Evolutionary conservation across 805 yeast genomes (phyloP), one percentile per base, ranked within the genome.

Genomic region (Candida silvatica): DNA sequence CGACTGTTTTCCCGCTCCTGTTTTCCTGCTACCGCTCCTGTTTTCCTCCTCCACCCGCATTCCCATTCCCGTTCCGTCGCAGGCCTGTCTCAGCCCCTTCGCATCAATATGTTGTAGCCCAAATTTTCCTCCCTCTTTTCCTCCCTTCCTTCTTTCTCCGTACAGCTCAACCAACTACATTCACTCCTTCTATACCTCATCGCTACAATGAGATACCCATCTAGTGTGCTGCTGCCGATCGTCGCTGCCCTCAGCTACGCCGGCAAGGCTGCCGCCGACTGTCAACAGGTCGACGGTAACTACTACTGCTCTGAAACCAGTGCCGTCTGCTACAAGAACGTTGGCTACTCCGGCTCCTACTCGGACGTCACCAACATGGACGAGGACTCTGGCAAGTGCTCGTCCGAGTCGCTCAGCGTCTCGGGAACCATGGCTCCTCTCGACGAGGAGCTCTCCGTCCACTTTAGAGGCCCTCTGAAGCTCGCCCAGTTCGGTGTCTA

Each of bases 1-100:
- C n/a, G n/a, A n/a, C n/a, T n/a, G n/a, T n/a, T n/a, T n/a, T n/a
- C n/a, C n/a, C n/a, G n/a, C n/a, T n/a, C n/a, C n/a, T n/a, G n/a
- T n/a, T n/a, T 63, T 81, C 61, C 97, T 97, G 2, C 81, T 80
- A 56, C 95, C n/a, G n/a, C n/a, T n/a, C n/a, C n/a, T n/a, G n/a
- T n/a, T n/a, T n/a, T n/a, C n/a, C n/a, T n/a, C n/a, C n/a, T n/a
- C n/a, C n/a, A n/a, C n/a, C n/a, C n/a, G n/a, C n/a, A n/a, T n/a
- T n/a, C n/a, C n/a, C n/a, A n/a, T n/a, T n/a, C n/a, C n/a, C n/a
- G n/a, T n/a, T n/a, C n/a, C n/a, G n/a, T n/a, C n/a, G n/a, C n/a
- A n/a, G n/a, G n/a, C n/a, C n/a, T n/a, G n/a, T n/a, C n/a, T n/a
- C n/a, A n/a, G n/a, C n/a, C n/a, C n/a, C n/a, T n/a, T n/a, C n/a